Evolutionary conservation across 331 rosid species (phyloP).

Genomic region (Saraca asoca): DNA sequence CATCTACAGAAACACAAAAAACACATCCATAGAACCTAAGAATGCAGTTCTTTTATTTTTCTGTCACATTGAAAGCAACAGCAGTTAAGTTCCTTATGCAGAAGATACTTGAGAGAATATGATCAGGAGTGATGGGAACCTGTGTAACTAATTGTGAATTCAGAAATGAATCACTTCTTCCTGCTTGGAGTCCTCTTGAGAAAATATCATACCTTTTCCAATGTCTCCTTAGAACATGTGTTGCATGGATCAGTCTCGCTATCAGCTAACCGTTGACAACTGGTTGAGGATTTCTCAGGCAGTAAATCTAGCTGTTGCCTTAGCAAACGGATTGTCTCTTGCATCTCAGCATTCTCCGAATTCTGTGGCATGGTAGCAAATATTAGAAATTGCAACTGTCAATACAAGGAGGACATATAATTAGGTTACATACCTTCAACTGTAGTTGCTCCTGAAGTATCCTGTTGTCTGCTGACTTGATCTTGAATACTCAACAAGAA

Average conservation of each 20-base stretch:
- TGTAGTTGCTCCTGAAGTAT: constrained; percentile 86
- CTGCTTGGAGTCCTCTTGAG: constrained; percentile 50
- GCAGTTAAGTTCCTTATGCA: constrained; percentile 15
- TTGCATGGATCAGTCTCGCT: constrained; percentile 29
- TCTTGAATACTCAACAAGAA: constrained; percentile 52
- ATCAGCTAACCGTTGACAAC: constrained; percentile 37
- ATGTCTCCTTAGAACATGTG: constrained; percentile 34
- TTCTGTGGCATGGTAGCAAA: constrained; percentile 40
- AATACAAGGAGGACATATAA: constrained; percentile 22
- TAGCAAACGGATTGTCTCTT: constrained; percentile 67
- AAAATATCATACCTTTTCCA: constrained; percentile 46
- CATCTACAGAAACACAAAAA: constrained; percentile 2
- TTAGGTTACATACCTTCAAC: constrained; percentile 54
- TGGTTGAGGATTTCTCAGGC: constrained; percentile 42
- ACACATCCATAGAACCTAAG: constrained; percentile 10
- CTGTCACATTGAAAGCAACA: constrained; percentile 23
- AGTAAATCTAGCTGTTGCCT: constrained; percentile 57
- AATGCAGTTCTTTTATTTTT: neutral
- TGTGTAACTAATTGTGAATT: constrained; percentile 60
- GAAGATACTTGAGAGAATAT: constrained; percentile 22
- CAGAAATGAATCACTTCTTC: constrained; percentile 41
- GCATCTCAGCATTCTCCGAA: constrained; percentile 70
- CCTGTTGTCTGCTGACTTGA: constrained; percentile 86
- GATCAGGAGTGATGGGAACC: constrained; percentile 43
- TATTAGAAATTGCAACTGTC: constrained; percentile 26